Evolutionary conservation across 768 basidiomycete species (phyloP).

Genomic region (Termitomyces sp.): DNA sequence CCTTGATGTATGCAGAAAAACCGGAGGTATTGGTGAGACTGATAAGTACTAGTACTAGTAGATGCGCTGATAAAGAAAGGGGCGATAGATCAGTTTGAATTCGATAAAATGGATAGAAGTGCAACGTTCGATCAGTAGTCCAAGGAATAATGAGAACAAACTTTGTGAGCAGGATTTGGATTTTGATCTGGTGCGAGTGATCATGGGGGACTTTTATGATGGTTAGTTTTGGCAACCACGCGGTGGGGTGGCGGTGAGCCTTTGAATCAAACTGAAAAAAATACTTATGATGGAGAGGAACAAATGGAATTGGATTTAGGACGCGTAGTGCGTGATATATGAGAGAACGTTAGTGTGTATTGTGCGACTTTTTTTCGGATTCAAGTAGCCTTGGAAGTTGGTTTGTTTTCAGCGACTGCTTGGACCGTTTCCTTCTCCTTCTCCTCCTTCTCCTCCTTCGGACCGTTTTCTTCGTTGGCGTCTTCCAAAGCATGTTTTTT

Average conservation of each 20-base stretch:
- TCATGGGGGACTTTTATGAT: not conserved
- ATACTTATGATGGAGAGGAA: not conserved
- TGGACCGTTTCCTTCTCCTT: not conserved
- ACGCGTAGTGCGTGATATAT: not conserved
- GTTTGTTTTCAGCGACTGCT: not conserved
- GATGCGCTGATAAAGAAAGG: not conserved
- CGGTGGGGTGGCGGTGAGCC: not conserved
- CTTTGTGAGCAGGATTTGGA: too few relatives aligned
- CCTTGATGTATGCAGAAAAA: not conserved
- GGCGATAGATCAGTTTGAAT: not conserved
- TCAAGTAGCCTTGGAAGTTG: not conserved
- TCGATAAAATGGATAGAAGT: not conserved
- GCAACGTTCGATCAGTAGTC: not conserved
- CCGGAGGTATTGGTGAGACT: not conserved
- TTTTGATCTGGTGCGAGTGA: not conserved
- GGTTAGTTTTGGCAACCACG: not conserved
- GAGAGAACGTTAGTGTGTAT: not conserved
- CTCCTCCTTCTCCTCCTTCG: not conserved
- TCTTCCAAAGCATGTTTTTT: constrained; percentile 1
- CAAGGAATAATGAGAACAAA: too few relatives aligned
- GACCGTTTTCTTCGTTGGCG: not conserved
- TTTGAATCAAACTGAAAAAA: not conserved
- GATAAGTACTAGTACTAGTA: not conserved
- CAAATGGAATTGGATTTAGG: not conserved
- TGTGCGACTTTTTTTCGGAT: not conserved